A percentile compares a stretch with the other conserved stretches of the same genome.
Evolutionary conservation across 352 stramenopile genomes (phyloP).

Genomic region (Pythium folliculosum): DNA sequence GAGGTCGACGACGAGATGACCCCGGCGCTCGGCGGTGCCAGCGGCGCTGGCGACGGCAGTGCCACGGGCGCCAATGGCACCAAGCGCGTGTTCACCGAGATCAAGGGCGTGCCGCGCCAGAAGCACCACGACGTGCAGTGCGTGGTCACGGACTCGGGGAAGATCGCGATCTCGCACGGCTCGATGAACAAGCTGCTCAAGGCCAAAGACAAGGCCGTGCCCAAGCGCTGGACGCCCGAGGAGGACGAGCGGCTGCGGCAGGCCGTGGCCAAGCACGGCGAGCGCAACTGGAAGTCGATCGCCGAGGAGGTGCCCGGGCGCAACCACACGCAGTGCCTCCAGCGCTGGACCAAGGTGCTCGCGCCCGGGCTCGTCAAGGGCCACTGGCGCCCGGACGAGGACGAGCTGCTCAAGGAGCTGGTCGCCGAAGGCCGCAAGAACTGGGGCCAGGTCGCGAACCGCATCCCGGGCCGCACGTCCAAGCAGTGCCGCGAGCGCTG

Average conservation of each 20-base stretch:
- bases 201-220: conserved; percentile 81
- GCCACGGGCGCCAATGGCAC: conserved; percentile 36
- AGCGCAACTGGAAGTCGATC: conserved; percentile 90
- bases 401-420: conserved; percentile 84
- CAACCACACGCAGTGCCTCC: conserved; percentile 90
- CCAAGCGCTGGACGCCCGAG: conserved; percentile 77
- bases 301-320: conserved; percentile 80
- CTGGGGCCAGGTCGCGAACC: conserved; percentile 87
- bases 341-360: conserved; percentile 92
- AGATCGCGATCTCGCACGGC: conserved; percentile 48
- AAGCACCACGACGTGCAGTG: conserved; percentile 77
- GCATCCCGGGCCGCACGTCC: conserved; percentile 79
- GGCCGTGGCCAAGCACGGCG: conserved; percentile 74
- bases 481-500: conserved; percentile 91
- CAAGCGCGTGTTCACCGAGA: conserved; percentile 82
- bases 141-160: conserved; percentile 39
- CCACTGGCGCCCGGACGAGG: conserved; percentile 94
- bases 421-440: conserved; percentile 84
- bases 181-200: conserved; percentile 77
- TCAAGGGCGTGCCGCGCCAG: conserved; percentile 80
- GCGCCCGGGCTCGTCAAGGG: conserved; percentile 95
- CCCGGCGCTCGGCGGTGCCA: not conserved
- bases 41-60: not conserved
- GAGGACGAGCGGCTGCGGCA: conserved; percentile 81
- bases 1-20: conserved; percentile 23